Evolutionary conservation across 306 rosid species (phyloP).

Genomic region (Vigna unguiculata): DNA sequence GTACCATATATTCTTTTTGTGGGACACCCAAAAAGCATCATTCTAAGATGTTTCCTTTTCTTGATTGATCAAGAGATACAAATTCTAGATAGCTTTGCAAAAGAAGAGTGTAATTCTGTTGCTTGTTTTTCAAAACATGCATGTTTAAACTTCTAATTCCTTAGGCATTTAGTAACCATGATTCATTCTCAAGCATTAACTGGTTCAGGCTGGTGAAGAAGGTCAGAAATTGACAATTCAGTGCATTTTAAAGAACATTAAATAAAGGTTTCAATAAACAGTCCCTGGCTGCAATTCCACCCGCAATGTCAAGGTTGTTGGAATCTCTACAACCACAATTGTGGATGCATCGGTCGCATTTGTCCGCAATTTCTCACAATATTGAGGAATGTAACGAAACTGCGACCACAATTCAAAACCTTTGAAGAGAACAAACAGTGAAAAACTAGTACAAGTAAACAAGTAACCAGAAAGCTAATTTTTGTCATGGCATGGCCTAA

Average conservation of each 20-base stretch:
- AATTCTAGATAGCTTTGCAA: neutral
- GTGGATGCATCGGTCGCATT: neutral
- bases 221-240: conserved; percentile 20
- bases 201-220: conserved; percentile 5
- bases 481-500: conserved; percentile 5
- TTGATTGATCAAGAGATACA: conserved; percentile 31
- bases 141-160: neutral
- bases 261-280: neutral
- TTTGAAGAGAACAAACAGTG: neutral
- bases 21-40: conserved; percentile 10
- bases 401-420: neutral
- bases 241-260: conserved; percentile 18
- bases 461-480: conserved; percentile 17
- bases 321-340: neutral
- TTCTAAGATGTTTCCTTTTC: conserved; percentile 33
- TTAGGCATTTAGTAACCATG: neutral
- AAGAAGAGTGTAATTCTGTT: neutral
- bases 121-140: neutral
- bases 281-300: neutral
- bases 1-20: neutral
- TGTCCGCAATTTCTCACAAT: neutral
- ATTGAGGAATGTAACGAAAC: neutral
- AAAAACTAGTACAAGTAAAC: conserved; percentile 27
- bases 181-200: neutral
- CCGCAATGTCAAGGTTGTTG: neutral